phyloP scores from a whole-genome alignment of 805 yeast species.

The Wickerhamomyces hampshirensis region DNA sequence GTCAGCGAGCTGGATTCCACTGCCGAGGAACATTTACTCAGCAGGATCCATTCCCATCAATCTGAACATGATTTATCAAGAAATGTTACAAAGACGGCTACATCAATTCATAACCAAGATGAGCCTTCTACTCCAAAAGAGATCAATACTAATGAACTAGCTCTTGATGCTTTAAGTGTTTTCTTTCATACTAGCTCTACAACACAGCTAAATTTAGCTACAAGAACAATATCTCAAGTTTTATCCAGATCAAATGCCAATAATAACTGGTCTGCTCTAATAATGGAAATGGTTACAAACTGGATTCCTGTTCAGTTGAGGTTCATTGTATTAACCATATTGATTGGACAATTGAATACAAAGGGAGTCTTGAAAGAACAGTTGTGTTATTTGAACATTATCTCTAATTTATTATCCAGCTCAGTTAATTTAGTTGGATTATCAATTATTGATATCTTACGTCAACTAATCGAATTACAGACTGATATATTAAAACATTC shows the following conservation, averaged over 20 bases:
- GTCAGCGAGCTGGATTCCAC: slow-evolving; percentile 15
- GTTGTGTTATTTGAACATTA: slow-evolving; percentile 35
- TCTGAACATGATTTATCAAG: slow-evolving; percentile 23
- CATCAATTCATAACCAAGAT: slow-evolving; percentile 4
- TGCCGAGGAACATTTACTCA: slow-evolving; percentile 23
- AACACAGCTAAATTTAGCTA: slow-evolving; percentile 53
- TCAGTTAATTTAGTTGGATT: slow-evolving; percentile 83
- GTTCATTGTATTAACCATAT: slow-evolving; percentile 53
- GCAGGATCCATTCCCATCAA: slow-evolving; percentile 13
- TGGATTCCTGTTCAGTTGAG: slow-evolving; percentile 81
- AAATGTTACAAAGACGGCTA: not conserved
- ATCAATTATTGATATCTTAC: slow-evolving; percentile 74
- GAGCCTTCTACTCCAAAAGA: slow-evolving; percentile 13
- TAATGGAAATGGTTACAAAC: slow-evolving; percentile 61
- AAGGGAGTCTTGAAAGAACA: slow-evolving; percentile 17
- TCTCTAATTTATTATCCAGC: slow-evolving; percentile 62
- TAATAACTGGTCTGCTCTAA: slow-evolving; percentile 45
- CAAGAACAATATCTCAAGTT: slow-evolving; percentile 47
- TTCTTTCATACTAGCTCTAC: slow-evolving; percentile 62
- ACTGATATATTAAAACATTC: slow-evolving; percentile 23
- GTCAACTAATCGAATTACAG: slow-evolving; percentile 51
- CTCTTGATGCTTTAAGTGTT: slow-evolving; percentile 42
- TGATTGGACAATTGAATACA: slow-evolving; percentile 31
- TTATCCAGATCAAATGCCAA: slow-evolving; percentile 32
- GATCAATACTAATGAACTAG: slow-evolving; percentile 26